Conservation (phyloP, 257 asterid genomes). For the Solanum appendiculatum region DNA sequence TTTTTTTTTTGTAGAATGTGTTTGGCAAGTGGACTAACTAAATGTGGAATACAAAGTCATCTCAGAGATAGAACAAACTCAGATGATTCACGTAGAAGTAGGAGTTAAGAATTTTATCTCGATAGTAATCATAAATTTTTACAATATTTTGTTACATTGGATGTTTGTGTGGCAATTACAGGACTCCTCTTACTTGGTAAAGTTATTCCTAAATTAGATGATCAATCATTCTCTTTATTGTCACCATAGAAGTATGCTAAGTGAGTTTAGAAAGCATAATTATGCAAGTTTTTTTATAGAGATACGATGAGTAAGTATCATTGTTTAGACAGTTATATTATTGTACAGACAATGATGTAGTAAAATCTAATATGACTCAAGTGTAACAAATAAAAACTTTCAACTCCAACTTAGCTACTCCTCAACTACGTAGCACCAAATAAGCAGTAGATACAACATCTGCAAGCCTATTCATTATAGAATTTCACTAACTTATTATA, state of each 20-base stretch:
- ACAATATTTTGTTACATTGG: neutral
- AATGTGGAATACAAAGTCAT: neutral
- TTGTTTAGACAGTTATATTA: too few species aligned
- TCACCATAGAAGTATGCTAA: too few species aligned
- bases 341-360: too few species aligned
- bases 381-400: neutral
- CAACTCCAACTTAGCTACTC: neutral
- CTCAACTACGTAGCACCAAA: neutral
- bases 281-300: too few species aligned
- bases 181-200: neutral
- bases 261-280: too few species aligned
- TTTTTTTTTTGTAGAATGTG: neutral
- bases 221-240: too few species aligned
- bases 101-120: neutral
- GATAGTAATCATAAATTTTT: neutral
- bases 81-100: neutral
- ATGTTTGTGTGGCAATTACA: neutral
- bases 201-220: too few species aligned
- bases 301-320: too few species aligned
- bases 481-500: neutral
- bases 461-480: neutral
- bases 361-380: neutral
- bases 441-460: neutral
- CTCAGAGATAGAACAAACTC: neutral
- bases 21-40: neutral